Conservation (phyloP, 73 alveolate genomes). For the Paraurostyla sp. region DNA sequence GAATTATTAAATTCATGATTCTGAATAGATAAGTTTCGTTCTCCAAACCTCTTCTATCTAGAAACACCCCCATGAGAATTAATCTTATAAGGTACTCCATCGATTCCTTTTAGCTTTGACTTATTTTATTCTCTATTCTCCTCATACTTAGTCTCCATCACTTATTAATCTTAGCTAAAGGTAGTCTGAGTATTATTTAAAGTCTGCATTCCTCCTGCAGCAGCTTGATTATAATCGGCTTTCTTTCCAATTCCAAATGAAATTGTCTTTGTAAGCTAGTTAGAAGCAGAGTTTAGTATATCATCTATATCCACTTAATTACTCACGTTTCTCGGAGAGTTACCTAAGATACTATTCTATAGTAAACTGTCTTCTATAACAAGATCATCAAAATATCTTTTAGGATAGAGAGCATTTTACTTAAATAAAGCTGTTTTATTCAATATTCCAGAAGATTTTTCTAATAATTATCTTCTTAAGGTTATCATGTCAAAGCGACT, state of each 20-base stretch:
- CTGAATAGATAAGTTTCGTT: neutral
- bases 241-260: conserved; percentile 57
- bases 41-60: conserved; percentile 9
- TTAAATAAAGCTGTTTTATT: conserved; percentile 17
- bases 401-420: conserved; percentile 33
- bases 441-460: neutral
- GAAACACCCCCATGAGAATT: neutral
- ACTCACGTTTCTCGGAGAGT: neutral
- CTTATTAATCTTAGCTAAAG: neutral
- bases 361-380: conserved; percentile 41
- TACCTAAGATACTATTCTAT: neutral
- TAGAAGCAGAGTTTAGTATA: neutral
- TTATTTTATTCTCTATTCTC: neutral
- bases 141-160: neutral
- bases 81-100: neutral
- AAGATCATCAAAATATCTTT: conserved; percentile 45
- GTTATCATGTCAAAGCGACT: neutral
- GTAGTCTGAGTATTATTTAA: conserved; percentile 36
- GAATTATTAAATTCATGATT: neutral
- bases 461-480: conserved; percentile 6
- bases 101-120: neutral
- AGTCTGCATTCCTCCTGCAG: no score
- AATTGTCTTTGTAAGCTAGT: neutral
- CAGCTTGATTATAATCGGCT: neutral
- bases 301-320: neutral